Base-by-base conservation (phyloP, 306 rosid genomes). In the Amphicarpaea edgeworthii region DNA sequence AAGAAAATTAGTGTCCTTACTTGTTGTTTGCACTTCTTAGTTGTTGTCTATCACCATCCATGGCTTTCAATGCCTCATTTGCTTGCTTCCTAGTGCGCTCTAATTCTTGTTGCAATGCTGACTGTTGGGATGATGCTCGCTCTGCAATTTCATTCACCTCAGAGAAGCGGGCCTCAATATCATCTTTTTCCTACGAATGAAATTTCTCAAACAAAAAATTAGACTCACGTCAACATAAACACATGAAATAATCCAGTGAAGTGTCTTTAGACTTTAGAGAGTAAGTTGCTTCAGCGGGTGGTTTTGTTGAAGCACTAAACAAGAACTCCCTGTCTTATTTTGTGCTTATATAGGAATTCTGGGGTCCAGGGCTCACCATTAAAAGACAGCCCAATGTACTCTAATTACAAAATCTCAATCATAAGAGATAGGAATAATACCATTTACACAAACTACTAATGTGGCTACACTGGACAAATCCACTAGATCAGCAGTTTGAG, bases 11-110 rank as follows among this genome's bases (percentile, higher is more conserved):
- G 64, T 49, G 69, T 70, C 38, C 65, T 86, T 96, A 96, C 99
- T 88, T 96, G 78, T 96, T 96, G 85, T 96, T 96, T 81, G 92
- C 92, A 82, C 93, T 90, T 87, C 99, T 84, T 72, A 96, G 77
- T 81, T 96, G 99, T 82, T 96, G 99, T 59, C 99, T 89, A 70
- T 96, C 99, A 24, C 75, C 87, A 86, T 96, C 98, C 88, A 96
- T 92, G 77, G 97, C 99, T 86, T 90, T 92, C 83, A 96, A 70
- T 66, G 98, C 96, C 42, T 96, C 99, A 81, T 92, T 96, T 14
- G 98, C 99, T 86, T 92, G 99, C 82, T 96, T 93, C 86, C 99
- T 82, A 23, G 98, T 92, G 67, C 96, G 96, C 82, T 96, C 98
- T 78, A 96, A 75, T 85, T 92, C 98, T 81, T 96, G 97, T 79